phyloP scores from a whole-genome alignment of 768 basidiomycete genomes.

The Lentinus tigrinus region DNA sequence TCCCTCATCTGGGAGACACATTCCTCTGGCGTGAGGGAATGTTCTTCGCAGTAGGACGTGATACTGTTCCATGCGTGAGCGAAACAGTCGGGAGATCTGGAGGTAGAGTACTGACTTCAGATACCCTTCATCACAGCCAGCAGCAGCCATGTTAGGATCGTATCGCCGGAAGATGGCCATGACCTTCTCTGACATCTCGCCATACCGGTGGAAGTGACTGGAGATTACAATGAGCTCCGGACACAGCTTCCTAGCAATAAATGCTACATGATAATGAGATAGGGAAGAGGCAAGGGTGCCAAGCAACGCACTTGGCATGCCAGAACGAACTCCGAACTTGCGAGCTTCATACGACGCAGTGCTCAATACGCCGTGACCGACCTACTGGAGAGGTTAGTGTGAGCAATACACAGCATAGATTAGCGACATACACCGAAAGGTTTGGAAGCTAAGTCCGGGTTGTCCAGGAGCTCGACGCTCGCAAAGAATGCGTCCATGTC shows the following conservation, averaged over 20 bases:
- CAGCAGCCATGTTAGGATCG: slow-evolving; percentile 72
- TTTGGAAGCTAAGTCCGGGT: slow-evolving; percentile 65
- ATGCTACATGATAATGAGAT: slow-evolving; percentile 40
- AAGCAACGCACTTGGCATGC: slow-evolving; percentile 76
- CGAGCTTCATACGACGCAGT: slow-evolving; percentile 94
- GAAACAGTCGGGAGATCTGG: not conserved
- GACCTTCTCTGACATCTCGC: slow-evolving; percentile 68
- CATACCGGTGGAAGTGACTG: slow-evolving; percentile 59
- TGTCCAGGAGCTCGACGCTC: slow-evolving; percentile 69
- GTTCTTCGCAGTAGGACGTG: slow-evolving; percentile 75
- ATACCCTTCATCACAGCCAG: slow-evolving; percentile 90
- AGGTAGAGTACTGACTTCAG: slow-evolving; percentile 62
- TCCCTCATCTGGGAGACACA: slow-evolving; percentile 80
- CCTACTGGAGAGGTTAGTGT: slow-evolving; percentile 34
- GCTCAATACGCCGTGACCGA: slow-evolving; percentile 79
- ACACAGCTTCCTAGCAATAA: slow-evolving; percentile 92
- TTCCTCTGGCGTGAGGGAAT: slow-evolving; percentile 61
- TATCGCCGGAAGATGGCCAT: slow-evolving; percentile 69
- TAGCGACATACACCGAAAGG: slow-evolving; percentile 60
- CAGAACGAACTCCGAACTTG: slow-evolving; percentile 87
- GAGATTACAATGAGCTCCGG: slow-evolving; percentile 77
- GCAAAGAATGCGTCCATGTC: slow-evolving; percentile 97
- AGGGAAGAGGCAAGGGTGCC: not conserved
- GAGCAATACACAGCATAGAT: not conserved
- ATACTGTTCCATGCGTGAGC: slow-evolving; percentile 48